A percentile compares a stretch with the other conserved stretches of the same genome.
These are phyloP conservation scores for Eucalyptus regnans DNA, from an alignment of 345 rosid genomes.

Conservation along the genomic window DNA sequence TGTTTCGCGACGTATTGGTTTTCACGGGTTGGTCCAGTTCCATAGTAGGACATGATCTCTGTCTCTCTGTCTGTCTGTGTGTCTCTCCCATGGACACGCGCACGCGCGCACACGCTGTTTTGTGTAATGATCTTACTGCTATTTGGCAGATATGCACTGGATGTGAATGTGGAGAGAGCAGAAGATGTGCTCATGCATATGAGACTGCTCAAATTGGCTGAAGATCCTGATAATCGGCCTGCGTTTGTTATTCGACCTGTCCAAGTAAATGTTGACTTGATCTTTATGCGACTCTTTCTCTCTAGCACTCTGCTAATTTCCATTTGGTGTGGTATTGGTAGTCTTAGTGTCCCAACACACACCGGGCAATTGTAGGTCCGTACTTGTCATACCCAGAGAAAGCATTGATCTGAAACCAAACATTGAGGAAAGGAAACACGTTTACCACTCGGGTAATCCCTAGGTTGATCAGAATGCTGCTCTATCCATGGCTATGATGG, in stretches of 20 bases:
- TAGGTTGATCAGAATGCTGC: neutral
- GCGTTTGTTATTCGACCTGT: constrained; percentile 86
- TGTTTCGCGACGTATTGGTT: neutral
- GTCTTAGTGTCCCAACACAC: neutral
- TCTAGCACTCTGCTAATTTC: neutral
- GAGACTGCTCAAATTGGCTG: constrained; percentile 64
- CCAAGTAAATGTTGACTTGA: constrained; percentile 33
- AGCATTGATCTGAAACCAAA: neutral
- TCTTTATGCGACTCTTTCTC: neutral
- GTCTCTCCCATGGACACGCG: neutral
- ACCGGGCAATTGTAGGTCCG: neutral
- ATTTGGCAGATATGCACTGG: constrained; percentile 59
- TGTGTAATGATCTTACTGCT: neutral
- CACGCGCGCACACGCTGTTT: neutral
- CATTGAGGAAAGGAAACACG: neutral
- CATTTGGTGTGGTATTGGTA: neutral
- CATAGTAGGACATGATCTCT: neutral
- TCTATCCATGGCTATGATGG: neutral
- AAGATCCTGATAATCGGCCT: constrained; percentile 64
- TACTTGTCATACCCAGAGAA: neutral
- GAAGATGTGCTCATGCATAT: constrained; percentile 85
- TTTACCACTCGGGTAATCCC: neutral
- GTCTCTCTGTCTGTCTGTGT: neutral
- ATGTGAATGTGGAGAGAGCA: constrained; percentile 97
- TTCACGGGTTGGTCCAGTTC: neutral